Evolutionary conservation across 208 protist species (phyloP).

Genomic region (Leishmania braziliensis): DNA sequence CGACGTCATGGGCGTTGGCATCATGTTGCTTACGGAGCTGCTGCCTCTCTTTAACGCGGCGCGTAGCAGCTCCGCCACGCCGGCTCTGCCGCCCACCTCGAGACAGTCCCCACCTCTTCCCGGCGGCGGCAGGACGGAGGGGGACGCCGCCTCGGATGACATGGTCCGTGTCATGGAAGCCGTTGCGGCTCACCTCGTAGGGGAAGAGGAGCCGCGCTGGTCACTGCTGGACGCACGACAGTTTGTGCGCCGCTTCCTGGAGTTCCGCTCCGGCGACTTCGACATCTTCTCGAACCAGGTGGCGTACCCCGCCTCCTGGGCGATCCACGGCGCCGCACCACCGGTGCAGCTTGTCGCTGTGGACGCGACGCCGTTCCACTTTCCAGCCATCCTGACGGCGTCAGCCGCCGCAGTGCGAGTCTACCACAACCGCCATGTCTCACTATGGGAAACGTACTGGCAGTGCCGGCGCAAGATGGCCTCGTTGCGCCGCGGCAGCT

Average conservation of each 20-base stretch:
- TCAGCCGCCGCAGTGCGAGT: slow-evolving; percentile 10
- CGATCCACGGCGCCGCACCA: slow-evolving; percentile 27
- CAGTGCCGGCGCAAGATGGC: slow-evolving; percentile 49
- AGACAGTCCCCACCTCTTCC: slow-evolving; percentile 4
- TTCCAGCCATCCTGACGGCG: slow-evolving; percentile 10
- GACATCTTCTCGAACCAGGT: slow-evolving; percentile 55
- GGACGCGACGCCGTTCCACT: slow-evolving; percentile 26
- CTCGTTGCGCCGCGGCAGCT: slow-evolving; percentile 36
- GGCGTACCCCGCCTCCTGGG: slow-evolving; percentile 51
- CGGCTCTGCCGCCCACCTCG: slow-evolving; percentile 11
- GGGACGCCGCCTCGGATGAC: slow-evolving; percentile 24
- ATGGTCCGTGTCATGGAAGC: slow-evolving; percentile 46
- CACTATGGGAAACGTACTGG: slow-evolving; percentile 70
- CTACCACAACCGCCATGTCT: slow-evolving; percentile 61
- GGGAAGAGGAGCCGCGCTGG: slow-evolving; percentile 60
- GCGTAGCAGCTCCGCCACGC: not conserved
- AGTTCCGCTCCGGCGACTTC: slow-evolving; percentile 39
- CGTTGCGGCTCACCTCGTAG: slow-evolving; percentile 61
- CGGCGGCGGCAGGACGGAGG: not conserved
- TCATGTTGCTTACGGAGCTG: slow-evolving; percentile 37
- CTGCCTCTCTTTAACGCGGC: slow-evolving; percentile 12
- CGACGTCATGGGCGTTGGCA: slow-evolving; percentile 39
- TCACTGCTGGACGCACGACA: slow-evolving; percentile 53
- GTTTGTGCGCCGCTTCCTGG: slow-evolving; percentile 63
- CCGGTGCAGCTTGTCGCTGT: slow-evolving; percentile 41